phyloP scores from a whole-genome alignment of 2,329 filamentous ascomycete species.

The Monilinia vaccinii-corymbosi region DNA sequence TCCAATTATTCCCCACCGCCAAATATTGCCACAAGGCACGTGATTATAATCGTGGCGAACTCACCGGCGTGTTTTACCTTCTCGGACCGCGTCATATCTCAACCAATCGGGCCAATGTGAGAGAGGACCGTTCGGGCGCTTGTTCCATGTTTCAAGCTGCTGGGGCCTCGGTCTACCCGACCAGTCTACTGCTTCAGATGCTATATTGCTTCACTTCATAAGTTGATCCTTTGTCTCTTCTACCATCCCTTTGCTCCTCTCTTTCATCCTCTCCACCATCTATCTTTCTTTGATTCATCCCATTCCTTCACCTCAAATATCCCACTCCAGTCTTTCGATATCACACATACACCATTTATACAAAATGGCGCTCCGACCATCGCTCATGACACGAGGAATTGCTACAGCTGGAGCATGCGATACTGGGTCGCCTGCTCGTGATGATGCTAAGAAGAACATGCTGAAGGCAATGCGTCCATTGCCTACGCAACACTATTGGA shows the following conservation, averaged over 20 bases:
- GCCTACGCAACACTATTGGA: conserved; percentile 73
- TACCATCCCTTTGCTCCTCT: not conserved
- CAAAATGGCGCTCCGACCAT: conserved; percentile 46
- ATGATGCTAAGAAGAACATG: conserved; percentile 77
- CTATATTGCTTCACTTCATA: conserved; percentile 2
- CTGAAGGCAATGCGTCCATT: conserved; percentile 63
- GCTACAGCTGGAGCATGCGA: conserved; percentile 51
- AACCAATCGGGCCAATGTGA: conserved; percentile 2
- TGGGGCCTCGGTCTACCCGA: not conserved
- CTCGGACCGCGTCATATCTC: not conserved
- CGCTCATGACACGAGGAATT: conserved; percentile 54
- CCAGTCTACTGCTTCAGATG: conserved; percentile 4
- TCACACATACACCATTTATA: not conserved
- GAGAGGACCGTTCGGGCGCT: conserved; percentile 3
- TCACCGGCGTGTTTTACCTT: conserved; percentile 1
- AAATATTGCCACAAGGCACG: not conserved
- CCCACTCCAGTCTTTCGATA: not conserved
- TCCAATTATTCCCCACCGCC: not conserved
- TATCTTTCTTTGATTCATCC: not conserved
- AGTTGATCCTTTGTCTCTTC: conserved; percentile 2
- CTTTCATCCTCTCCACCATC: not conserved
- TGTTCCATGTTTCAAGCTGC: conserved; percentile 8
- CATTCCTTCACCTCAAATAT: not conserved
- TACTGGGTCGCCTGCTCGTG: conserved; percentile 62
- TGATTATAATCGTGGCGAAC: not conserved